A percentile compares a stretch with the other conserved stretches of the same genome.
Evolutionary conservation across 768 basidiomycete species (phyloP).

Genomic region (Kockovaella imperatae): DNA sequence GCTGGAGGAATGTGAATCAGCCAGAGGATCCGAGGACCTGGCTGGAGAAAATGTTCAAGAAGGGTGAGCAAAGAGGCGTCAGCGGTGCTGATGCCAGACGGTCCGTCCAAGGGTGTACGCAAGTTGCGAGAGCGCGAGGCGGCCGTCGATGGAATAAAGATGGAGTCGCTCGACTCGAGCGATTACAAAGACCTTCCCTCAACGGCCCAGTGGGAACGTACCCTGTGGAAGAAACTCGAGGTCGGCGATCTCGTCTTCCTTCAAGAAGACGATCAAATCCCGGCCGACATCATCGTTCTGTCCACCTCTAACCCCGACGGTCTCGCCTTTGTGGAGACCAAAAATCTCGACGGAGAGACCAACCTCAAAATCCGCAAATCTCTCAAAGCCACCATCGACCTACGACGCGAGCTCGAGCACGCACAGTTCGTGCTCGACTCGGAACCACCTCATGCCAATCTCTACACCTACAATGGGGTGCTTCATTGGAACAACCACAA

Average conservation of each 20-base stretch:
- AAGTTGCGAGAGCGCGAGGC: conserved; percentile 77
- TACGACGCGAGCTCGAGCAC: conserved; percentile 73
- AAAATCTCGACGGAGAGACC: conserved; percentile 96
- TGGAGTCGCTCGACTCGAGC: too few relatives aligned
- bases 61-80: conserved; percentile 33
- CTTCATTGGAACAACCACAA: conserved; percentile 54
- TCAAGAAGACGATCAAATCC: conserved; percentile 89
- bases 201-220: conserved; percentile 81
- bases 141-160: conserved; percentile 55
- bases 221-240: conserved; percentile 93
- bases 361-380: conserved; percentile 83
- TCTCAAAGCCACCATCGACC: conserved; percentile 63
- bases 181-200: too few relatives aligned
- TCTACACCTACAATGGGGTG: conserved; percentile 83
- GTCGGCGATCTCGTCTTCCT: conserved; percentile 92
- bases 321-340: conserved; percentile 92
- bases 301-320: conserved; percentile 86
- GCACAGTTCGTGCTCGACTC: conserved; percentile 82
- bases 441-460: conserved; percentile 85
- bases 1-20: conserved; percentile 86
- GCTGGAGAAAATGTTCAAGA: conserved; percentile 63
- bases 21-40: conserved; percentile 67
- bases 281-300: conserved; percentile 88
- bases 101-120: conserved; percentile 69
- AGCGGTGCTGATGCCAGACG: conserved; percentile 15